Base-by-base conservation (phyloP, 2,329 filamentous ascomycete species). In the Bipolaris victoriae region DNA sequence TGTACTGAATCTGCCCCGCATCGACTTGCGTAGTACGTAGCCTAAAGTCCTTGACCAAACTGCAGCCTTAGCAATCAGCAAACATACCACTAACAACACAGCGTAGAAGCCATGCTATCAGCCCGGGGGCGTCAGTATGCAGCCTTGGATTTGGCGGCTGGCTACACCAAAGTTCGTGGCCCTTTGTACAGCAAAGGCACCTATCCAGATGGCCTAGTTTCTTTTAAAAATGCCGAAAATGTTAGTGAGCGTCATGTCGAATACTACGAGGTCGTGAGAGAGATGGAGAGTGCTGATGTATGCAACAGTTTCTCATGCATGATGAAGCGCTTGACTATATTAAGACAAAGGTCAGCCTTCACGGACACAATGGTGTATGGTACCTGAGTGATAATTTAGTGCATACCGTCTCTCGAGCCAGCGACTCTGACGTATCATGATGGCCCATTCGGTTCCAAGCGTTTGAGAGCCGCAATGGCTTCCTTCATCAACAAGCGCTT, bases 401-500 rank as follows among this genome's bases (percentile, higher is more conserved):
- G 54, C 22, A 24, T 53, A 10, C 22, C 31, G 2, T 26, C 22
- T 3, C 37, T 57, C 31, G 49, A 53, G 18, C 31, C 37, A 7
- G 31, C 20, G 15, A 37, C 54, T 11, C 48, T 57, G 44, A 57
- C 54, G 3, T 57, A 57, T 18, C 49, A 57, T 53, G 49, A 57
- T 10, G 49, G 54, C 9, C 49, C 54, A 2, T 57, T 53, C 16
- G 54, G 54, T 7, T 57, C 49, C 18, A 26, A 41, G 18, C 54
- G 49, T 20, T 33, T 57, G 15, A 41, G 54, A 5, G 26, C 52
- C 10, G 54, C 54, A 20, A 57, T 57, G 49, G 36, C 54, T 15
- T 26, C 37, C 1, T 57, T 57, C 13, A 20, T 53, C 29, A 53
- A 57, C 24, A 48, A 40, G 43, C 54, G 49, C 43, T 57, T 57